phyloP scores from a whole-genome alignment of 2,329 filamentous ascomycete genomes.

The Macroventuria anomochaeta region DNA sequence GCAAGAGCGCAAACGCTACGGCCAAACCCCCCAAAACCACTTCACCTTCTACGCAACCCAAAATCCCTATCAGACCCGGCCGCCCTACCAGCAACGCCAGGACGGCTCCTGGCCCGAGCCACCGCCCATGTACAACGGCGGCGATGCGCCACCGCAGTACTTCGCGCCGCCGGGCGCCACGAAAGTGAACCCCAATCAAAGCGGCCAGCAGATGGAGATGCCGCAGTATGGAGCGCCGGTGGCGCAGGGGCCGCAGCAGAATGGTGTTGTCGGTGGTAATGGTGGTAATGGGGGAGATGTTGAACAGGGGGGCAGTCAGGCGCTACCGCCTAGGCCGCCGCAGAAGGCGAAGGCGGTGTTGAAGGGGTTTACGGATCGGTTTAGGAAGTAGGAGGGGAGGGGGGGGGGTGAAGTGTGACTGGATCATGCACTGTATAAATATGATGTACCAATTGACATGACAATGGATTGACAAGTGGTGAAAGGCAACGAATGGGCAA shows the following conservation, averaged over 20 bases:
- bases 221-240: slow-evolving; percentile 27
- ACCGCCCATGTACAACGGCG: slow-evolving; percentile 43
- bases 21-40: slow-evolving; percentile 45
- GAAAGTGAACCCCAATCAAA: slow-evolving; percentile 39
- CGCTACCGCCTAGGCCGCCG: slow-evolving; percentile 38
- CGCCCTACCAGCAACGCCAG: slow-evolving; percentile 33
- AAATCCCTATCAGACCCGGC: slow-evolving; percentile 23
- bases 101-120: slow-evolving; percentile 43
- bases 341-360: slow-evolving; percentile 41
- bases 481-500: no score
- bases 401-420: slow-evolving; percentile 29
- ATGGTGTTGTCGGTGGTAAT: slow-evolving; percentile 33
- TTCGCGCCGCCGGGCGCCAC: slow-evolving; percentile 39
- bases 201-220: slow-evolving; percentile 35
- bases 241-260: slow-evolving; percentile 36
- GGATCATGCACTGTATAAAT: slow-evolving; percentile 32
- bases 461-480: no score
- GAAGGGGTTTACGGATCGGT: slow-evolving; percentile 35
- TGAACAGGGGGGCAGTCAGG: slow-evolving; percentile 21
- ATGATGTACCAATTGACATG: slow-evolving; percentile 9
- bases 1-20: slow-evolving; percentile 43
- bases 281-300: slow-evolving; percentile 22
- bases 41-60: slow-evolving; percentile 49
- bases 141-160: slow-evolving; percentile 46
- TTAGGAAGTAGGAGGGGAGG: slow-evolving; percentile 31